Conservation (phyloP, 2,329 filamentous ascomycete species). For the Penicillium sp. region DNA sequence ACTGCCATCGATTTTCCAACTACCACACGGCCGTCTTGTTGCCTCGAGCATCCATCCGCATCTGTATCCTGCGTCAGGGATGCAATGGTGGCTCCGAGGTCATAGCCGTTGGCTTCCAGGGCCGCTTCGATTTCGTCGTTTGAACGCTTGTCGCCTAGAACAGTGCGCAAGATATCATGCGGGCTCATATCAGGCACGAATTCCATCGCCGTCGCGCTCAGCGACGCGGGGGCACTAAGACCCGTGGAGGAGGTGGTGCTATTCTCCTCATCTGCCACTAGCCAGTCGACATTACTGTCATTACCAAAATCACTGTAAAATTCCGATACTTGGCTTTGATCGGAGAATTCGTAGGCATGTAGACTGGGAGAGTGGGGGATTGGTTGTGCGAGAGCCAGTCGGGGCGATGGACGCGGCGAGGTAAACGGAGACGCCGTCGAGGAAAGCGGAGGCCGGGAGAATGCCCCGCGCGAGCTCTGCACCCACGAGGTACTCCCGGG, state of each 20-base stretch:
- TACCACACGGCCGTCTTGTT: constrained; percentile 62
- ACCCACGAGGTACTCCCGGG: constrained; percentile 83
- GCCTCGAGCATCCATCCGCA: constrained; percentile 47
- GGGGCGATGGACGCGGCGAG: constrained; percentile 86
- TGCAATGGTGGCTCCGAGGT: constrained; percentile 85
- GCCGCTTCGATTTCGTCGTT: constrained; percentile 95
- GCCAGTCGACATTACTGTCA: constrained; percentile 88
- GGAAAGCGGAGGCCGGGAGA: constrained; percentile 71
- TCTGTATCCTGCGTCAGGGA: constrained; percentile 74
- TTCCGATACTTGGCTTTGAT: constrained; percentile 73
- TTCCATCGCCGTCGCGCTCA: constrained; percentile 79
- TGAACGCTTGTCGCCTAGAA: constrained; percentile 79
- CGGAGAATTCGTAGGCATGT: constrained; percentile 93
- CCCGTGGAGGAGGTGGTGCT: constrained; percentile 75
- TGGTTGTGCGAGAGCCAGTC: constrained; percentile 83
- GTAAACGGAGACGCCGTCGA: constrained; percentile 82
- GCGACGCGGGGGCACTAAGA: constrained; percentile 60
- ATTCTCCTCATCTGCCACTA: constrained; percentile 80
- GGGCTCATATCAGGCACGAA: constrained; percentile 90
- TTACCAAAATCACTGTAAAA: constrained; percentile 86
- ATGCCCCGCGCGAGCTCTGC: constrained; percentile 64
- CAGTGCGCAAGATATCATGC: constrained; percentile 94
- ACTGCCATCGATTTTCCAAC: constrained; percentile 87
- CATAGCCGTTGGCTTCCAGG: constrained; percentile 82
- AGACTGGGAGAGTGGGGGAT: constrained; percentile 92